Evolutionary conservation across 1,284 basidiomycete genomes (phyloP).

Genomic region (Fomitopsis pinicola): DNA sequence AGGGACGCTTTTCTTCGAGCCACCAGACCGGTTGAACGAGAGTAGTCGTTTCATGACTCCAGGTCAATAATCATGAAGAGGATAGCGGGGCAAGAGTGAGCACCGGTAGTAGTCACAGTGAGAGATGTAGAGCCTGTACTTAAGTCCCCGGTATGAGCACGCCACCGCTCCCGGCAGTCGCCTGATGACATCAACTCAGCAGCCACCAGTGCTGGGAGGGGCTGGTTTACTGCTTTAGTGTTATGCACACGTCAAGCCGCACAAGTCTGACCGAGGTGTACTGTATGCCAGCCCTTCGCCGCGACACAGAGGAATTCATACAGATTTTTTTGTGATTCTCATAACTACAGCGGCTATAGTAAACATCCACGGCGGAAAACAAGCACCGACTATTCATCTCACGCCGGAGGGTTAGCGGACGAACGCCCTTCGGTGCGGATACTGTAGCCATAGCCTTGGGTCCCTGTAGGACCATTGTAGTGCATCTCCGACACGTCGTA

Average conservation of each 20-base stretch:
- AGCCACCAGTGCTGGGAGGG: neutral
- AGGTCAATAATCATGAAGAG: neutral
- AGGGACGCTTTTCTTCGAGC: slow-evolving; percentile 11
- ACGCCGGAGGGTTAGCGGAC: slow-evolving; percentile 24
- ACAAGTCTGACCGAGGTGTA: too few relatives aligned
- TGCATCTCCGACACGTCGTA: slow-evolving; percentile 79
- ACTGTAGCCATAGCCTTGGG: slow-evolving; percentile 76
- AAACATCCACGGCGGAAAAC: neutral
- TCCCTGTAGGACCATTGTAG: slow-evolving; percentile 75
- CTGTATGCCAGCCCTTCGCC: too few relatives aligned
- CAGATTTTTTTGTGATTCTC: neutral
- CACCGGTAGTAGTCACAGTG: neutral
- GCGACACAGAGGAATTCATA: too few relatives aligned
- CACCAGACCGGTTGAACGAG: slow-evolving; percentile 16
- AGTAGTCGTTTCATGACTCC: slow-evolving; percentile 26
- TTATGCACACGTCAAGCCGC: too few relatives aligned
- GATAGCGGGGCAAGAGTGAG: neutral
- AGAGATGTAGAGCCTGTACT: neutral
- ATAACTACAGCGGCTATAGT: neutral
- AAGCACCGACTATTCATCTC: neutral
- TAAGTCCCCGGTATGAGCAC: neutral
- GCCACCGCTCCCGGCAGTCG: neutral
- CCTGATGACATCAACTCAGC: neutral
- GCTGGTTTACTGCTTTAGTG: neutral
- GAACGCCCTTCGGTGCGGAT: slow-evolving; percentile 44